phyloP scores from a whole-genome alignment of 1,284 basidiomycete genomes.

The Microbotryum violaceum region DNA sequence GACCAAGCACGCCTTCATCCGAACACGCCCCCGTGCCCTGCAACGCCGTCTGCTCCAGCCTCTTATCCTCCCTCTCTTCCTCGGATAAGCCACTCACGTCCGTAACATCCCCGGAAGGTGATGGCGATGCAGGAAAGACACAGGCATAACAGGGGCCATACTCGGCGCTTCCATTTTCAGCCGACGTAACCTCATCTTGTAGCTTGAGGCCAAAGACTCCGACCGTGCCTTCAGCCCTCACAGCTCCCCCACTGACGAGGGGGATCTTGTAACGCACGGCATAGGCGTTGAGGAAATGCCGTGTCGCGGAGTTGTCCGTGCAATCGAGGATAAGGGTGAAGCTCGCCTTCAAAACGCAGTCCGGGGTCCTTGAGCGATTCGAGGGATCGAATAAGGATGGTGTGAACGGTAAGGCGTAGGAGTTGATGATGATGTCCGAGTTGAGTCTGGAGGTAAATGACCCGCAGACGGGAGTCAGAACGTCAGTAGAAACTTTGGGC shows the following conservation, averaged over 20 bases:
- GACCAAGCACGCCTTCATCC: conserved; percentile 84
- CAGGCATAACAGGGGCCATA: conserved; percentile 90
- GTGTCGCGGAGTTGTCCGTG: conserved; percentile 85
- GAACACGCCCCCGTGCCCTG: conserved; percentile 68
- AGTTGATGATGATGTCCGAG: conserved; percentile 53
- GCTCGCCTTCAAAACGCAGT: conserved; percentile 50
- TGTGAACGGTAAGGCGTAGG: conserved; percentile 51
- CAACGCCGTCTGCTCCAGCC: conserved; percentile 49
- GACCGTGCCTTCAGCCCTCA: conserved; percentile 84
- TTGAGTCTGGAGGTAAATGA: conserved; percentile 53
- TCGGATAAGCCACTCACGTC: neutral
- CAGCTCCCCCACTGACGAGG: conserved; percentile 87
- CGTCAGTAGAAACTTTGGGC: too few relatives aligned
- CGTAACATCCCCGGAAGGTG: neutral
- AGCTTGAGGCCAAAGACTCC: conserved; percentile 63
- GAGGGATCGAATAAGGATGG: conserved; percentile 21
- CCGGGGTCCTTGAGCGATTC: conserved; percentile 50
- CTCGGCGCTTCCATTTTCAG: conserved; percentile 36
- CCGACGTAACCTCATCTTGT: neutral
- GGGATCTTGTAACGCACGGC: conserved; percentile 56
- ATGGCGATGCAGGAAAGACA: conserved; percentile 58
- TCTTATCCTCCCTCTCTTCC: conserved; percentile 7
- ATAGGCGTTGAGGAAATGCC: conserved; percentile 90
- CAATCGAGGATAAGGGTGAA: conserved; percentile 72
- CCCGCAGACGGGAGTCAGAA: too few relatives aligned